Evolutionary conservation across 2,329 filamentous ascomycete species (phyloP), one percentile per base, ranked within the genome.

Genomic region (Cladosporium velox): DNA sequence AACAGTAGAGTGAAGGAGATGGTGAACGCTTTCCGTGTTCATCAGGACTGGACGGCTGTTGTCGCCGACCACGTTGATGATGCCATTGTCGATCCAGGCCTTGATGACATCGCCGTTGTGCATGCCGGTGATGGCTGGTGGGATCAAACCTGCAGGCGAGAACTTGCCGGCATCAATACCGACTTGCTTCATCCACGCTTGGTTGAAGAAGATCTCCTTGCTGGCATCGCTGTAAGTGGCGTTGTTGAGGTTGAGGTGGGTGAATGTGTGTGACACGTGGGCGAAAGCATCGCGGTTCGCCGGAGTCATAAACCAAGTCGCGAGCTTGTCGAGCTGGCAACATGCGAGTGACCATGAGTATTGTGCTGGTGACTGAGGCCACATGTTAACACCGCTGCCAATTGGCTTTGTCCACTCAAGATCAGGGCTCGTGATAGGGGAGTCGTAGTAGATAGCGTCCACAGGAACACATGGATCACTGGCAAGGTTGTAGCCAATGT

Each of bases 191-290:
- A 88, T 73, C 86, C 86, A 89, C 12, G 81, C 84, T 69, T 84
- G 79, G 76, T 89, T 89, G 78, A 86, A 88, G 26, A 79, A 78
- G 52, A 88, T 87, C 73, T 89, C 87, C 69, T 83, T 84, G 66
- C 74, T 74, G 1, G 85, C 79, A 70, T 89, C 87, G 3, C 78
- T 72, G 75, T 86, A 88, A 0, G 86, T 88, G 8, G 86, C 84
- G 68, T 88, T 88, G 71, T 88, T 84, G 66, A 87, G 76, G 68
- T 84, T 83, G 69, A 83, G 78, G 68, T 88, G 87, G 2, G 85
- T 85, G 74, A 88, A 88, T 0, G 87, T 88, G 75, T 89, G 87
- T 1, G 86, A 87, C n/a, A 89, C 77, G 62, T 86, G 83, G 8
- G 81, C 83, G 73, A 86, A 88, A 12, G 78, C 76, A 73, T 88